Percentiles rank a stretch among this genome's conserved stretches.
phyloP scores from a whole-genome alignment of 2,329 filamentous ascomycete genomes.

The Dactylonectria macrodidyma region DNA sequence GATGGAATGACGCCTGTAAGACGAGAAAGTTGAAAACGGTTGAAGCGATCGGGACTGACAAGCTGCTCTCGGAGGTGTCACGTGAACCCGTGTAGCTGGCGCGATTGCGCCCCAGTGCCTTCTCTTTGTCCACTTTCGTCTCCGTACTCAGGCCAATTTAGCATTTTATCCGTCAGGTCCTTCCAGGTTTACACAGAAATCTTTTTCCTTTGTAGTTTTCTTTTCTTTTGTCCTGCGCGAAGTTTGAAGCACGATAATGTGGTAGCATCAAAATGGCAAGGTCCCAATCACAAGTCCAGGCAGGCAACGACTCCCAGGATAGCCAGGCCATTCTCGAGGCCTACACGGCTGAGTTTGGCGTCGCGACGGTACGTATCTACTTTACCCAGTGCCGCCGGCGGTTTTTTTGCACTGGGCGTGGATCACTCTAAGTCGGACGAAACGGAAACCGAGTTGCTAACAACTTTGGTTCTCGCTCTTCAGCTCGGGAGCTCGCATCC shows the following conservation, averaged over 20 bases:
- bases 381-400: constrained; percentile 34
- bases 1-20: neutral
- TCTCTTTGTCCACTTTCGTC: constrained; percentile 19
- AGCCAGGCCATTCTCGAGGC: constrained; percentile 59
- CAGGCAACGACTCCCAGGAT: constrained; percentile 60
- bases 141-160: constrained; percentile 29
- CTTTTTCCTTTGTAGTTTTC: constrained; percentile 18
- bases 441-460: constrained; percentile 6
- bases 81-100: constrained; percentile 50
- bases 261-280: constrained; percentile 47
- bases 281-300: constrained; percentile 46
- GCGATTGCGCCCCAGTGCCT: constrained; percentile 25
- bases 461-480: neutral
- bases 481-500: constrained; percentile 40
- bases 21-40: neutral
- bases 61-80: constrained; percentile 28
- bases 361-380: constrained; percentile 55
- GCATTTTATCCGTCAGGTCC: constrained; percentile 35
- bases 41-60: neutral
- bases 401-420: constrained; percentile 35
- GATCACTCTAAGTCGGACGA: neutral
- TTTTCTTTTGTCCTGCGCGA: neutral
- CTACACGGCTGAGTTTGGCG: constrained; percentile 57
- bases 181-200: neutral
- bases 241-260: constrained; percentile 34